Evolutionary conservation across 1,284 basidiomycete species (phyloP), one percentile per base, ranked within the genome.

Genomic region (Lignosus rhinocerotis): DNA sequence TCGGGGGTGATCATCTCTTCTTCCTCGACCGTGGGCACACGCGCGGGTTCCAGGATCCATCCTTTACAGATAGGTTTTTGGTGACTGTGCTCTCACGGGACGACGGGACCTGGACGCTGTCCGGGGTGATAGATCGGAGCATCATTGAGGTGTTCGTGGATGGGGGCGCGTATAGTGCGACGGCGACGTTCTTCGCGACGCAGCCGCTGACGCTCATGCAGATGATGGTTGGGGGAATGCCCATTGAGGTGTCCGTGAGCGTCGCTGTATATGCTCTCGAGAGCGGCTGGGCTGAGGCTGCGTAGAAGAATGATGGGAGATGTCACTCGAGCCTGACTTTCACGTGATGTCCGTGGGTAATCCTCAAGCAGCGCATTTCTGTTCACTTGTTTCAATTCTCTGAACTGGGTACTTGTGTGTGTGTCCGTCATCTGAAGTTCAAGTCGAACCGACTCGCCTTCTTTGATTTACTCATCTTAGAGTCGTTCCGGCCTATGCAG

Each of bases 81-180:
- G 51, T 56, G 12, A 6, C 50, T 16, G 41, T 51, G 7, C 33
- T 51, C 19, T 31, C 53, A 21, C 56, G 49, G 17, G 56, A 32
- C 14, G 59, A 56, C 49, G 62, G 59, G 41, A 52, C 41, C 14
- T 60, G 56, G 56, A 50, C 49, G 56, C 53, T 61, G 3, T 39
- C 54, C 16, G 59, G 47, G 14, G 55, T 63, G 38, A 38, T 60
- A 19, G 62, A 63, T 38, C 43, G 59, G 49, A 61, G 59, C 51
- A 55, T 61, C 33, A 33, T 63, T 7, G 62, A 63, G 31, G 56
- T 63, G n/a, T 63, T 63, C 49, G 14, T 61, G n/a, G 50, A 61
- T 34, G 51, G 50, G n/a, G 62, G 62, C 41, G 54, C 45, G 39
- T 30, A 39, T 14, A 63, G 51, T 54, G 62, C 54, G 38, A 63